Evolutionary conservation across 2,329 filamentous ascomycete genomes (phyloP).

Genomic region (Cytospora leucostoma): DNA sequence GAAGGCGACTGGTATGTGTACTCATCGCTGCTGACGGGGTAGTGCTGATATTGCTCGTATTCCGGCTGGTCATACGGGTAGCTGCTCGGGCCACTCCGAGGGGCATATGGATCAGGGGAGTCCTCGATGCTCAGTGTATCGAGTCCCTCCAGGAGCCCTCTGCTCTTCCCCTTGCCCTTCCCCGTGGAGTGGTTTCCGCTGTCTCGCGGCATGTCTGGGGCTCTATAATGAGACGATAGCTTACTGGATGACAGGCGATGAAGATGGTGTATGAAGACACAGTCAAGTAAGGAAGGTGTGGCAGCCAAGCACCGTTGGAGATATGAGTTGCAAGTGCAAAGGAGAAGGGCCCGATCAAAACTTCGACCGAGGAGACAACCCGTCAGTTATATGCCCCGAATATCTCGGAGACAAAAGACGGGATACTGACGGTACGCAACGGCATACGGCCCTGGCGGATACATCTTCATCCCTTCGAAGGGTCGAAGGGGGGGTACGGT

Average conservation of each 20-base stretch:
- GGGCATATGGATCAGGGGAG: neutral
- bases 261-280: neutral
- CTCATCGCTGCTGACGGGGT: neutral
- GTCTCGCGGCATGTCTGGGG: constrained; percentile 7
- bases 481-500: neutral
- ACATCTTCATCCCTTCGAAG: neutral
- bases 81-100: neutral
- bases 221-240: constrained; percentile 6
- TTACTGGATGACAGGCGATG: constrained; percentile 5
- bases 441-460: constrained; percentile 1
- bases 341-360: neutral
- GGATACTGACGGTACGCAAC: neutral
- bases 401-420: neutral
- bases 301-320: neutral
- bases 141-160: neutral
- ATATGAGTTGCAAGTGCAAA: neutral
- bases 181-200: constrained; percentile 10
- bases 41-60: neutral
- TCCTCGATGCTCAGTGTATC: constrained; percentile 15
- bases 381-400: constrained; percentile 15
- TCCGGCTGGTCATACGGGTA: neutral
- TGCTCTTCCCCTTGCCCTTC: constrained; percentile 1
- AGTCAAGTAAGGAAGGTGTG: neutral
- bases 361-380: neutral
- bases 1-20: neutral